These are phyloP conservation scores for Helotiales sp. DNA, from an alignment of 2,329 filamentous ascomycete genomes.

Conservation along the genomic window DNA sequence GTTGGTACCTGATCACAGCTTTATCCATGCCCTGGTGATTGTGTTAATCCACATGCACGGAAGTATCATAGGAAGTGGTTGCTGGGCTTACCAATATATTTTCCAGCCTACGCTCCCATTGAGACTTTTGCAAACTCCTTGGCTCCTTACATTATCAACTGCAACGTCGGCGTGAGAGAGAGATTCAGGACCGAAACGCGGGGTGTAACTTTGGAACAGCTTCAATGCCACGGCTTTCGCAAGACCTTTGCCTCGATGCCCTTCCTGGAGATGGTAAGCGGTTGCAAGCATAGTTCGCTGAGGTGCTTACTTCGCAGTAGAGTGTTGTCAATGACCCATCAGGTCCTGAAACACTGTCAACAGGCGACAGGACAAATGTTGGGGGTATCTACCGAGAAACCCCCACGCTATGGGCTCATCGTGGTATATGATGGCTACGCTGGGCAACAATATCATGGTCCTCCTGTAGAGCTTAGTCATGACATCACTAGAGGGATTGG, in stretches of 20 bases:
- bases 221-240: conserved; percentile 61
- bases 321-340: conserved; percentile 63
- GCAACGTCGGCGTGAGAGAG: conserved; percentile 66
- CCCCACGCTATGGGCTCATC: conserved; percentile 62
- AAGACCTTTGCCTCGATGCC: conserved; percentile 60
- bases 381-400: conserved; percentile 40
- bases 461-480: conserved; percentile 33
- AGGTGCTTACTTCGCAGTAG: conserved; percentile 53
- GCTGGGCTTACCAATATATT: conserved; percentile 55
- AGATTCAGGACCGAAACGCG: conserved; percentile 46
- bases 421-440: conserved; percentile 45
- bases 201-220: conserved; percentile 53
- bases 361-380: not conserved
- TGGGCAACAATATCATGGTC: conserved; percentile 47
- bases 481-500: not conserved
- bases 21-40: conserved; percentile 1
- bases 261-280: conserved; percentile 36
- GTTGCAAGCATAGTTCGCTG: not conserved
- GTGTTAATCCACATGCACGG: not conserved
- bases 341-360: conserved; percentile 42
- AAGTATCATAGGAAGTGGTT: not conserved
- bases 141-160: conserved; percentile 58
- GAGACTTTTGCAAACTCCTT: conserved; percentile 61
- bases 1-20: no score
- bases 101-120: conserved; percentile 47